Evolutionary conservation across 2,329 filamentous ascomycete genomes (phyloP).

Genomic region (Fusarium sp.): DNA sequence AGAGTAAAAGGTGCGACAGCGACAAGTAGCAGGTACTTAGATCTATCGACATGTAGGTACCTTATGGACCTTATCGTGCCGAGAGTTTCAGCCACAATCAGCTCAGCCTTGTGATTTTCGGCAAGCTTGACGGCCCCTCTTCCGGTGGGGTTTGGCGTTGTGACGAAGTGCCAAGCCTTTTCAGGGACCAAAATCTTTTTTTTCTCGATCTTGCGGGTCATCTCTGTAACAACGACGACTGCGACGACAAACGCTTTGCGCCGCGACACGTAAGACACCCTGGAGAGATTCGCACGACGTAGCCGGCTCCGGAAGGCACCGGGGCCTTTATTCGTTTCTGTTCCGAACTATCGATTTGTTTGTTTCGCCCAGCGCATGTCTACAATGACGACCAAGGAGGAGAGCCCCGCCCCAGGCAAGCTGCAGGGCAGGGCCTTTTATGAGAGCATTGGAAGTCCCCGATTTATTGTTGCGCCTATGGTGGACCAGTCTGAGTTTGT

Average conservation of each 20-base stretch:
- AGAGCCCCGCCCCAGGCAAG: constrained; percentile 62
- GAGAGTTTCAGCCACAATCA: too few species aligned
- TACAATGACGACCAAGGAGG: constrained; percentile 51
- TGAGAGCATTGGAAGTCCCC: constrained; percentile 92
- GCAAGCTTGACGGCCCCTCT: too few species aligned
- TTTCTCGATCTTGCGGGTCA: not conserved
- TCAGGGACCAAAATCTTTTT: too few species aligned
- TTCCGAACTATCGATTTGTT: constrained; percentile 5
- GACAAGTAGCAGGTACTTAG: too few species aligned
- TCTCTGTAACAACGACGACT: constrained; percentile 2
- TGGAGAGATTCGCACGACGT: constrained; percentile 42
- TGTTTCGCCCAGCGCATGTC: constrained; percentile 44
- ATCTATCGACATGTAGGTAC: too few species aligned
- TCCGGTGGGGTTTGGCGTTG: too few species aligned
- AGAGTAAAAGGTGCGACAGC: too few species aligned
- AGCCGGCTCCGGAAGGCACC: constrained; percentile 45
- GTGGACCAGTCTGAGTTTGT: constrained; percentile 99
- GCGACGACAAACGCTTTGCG: constrained; percentile 13
- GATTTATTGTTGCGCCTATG: constrained; percentile 94
- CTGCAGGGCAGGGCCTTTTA: constrained; percentile 92
- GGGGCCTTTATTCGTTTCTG: constrained; percentile 33
- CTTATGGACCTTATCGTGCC: too few species aligned
- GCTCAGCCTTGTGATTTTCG: too few species aligned
- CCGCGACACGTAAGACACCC: constrained; percentile 24
- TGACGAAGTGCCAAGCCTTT: too few species aligned